phyloP scores from a whole-genome alignment of 371 early-diverging fungal species.

The Dinochytrium kinnereticum region DNA sequence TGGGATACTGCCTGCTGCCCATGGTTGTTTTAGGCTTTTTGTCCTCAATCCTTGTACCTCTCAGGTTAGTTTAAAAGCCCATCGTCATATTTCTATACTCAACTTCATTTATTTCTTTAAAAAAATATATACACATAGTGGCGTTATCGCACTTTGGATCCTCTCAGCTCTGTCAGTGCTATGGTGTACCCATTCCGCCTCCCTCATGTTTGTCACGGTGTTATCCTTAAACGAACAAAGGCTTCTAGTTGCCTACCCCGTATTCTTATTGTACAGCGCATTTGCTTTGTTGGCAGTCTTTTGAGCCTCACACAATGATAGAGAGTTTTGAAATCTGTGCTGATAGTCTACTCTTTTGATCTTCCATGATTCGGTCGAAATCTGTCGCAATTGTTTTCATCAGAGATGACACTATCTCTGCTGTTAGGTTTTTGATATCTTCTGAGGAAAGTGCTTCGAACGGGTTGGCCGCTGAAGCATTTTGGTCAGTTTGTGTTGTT shows the following conservation, averaged over 20 bases:
- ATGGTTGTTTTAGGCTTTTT: slow-evolving; percentile 75
- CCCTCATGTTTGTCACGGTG: slow-evolving; percentile 94
- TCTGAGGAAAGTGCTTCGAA: not conserved
- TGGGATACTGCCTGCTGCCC: slow-evolving; percentile 96
- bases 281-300: slow-evolving; percentile 96
- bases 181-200: slow-evolving; percentile 95
- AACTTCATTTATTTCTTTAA: slow-evolving; percentile 14
- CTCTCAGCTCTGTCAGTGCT: slow-evolving; percentile 72
- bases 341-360: not conserved
- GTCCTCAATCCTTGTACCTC: slow-evolving; percentile 33
- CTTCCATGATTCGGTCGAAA: not conserved
- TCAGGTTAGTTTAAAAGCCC: slow-evolving; percentile 44
- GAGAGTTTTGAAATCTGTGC: not conserved
- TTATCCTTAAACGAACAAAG: slow-evolving; percentile 92
- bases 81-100: not conserved
- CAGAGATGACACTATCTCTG: not conserved
- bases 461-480: not conserved
- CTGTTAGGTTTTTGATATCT: not conserved
- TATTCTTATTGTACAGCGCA: slow-evolving; percentile 89
- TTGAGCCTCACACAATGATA: slow-evolving; percentile 41
- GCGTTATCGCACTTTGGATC: slow-evolving; percentile 56
- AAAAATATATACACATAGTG: slow-evolving; percentile 17
- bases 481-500: not conserved
- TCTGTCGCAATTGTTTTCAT: not conserved
- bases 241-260: slow-evolving; percentile 94